phyloP scores from a whole-genome alignment of 2,329 filamentous ascomycete genomes.

The Conoideocrella luteorostrata region DNA sequence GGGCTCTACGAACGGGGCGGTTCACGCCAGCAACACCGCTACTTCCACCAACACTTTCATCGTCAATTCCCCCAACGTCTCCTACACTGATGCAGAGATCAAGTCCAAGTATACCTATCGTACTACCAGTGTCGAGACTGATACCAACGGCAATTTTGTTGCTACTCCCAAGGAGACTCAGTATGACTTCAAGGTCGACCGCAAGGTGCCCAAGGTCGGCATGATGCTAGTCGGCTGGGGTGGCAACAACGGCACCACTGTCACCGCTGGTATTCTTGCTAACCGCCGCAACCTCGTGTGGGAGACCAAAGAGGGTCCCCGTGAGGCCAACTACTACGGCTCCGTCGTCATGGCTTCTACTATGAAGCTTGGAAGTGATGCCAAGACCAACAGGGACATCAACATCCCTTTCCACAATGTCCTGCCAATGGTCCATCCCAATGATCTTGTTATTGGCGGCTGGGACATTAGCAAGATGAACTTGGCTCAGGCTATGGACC shows the following conservation, averaged over 20 bases:
- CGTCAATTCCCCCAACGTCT: conserved; percentile 87
- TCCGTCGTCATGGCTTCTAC: conserved; percentile 97
- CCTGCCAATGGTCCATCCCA: conserved; percentile 93
- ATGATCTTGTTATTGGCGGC: conserved; percentile 89
- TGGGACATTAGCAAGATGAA: conserved; percentile 97
- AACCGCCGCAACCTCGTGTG: conserved; percentile 81
- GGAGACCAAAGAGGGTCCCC: conserved; percentile 88
- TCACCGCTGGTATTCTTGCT: conserved; percentile 94
- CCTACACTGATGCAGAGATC: conserved; percentile 83
- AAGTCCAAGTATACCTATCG: conserved; percentile 93
- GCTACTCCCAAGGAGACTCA: conserved; percentile 81
- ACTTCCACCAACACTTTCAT: conserved; percentile 63
- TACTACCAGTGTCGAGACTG: conserved; percentile 74
- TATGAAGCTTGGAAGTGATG: conserved; percentile 88
- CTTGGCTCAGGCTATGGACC: conserved; percentile 88
- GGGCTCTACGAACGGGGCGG: conserved; percentile 57
- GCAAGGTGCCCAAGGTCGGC: conserved; percentile 85
- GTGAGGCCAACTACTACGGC: conserved; percentile 92
- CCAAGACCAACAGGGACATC: conserved; percentile 77
- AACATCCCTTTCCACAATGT: conserved; percentile 95
- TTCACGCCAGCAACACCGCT: conserved; percentile 40
- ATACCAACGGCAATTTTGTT: conserved; percentile 68
- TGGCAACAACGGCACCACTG: conserved; percentile 96
- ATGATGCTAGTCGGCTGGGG: conserved; percentile 98
- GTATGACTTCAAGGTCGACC: conserved; percentile 97